These are phyloP conservation scores for Diaporthe batatas DNA, from an alignment of 2,329 filamentous ascomycete genomes.

Conservation along the genomic window DNA sequence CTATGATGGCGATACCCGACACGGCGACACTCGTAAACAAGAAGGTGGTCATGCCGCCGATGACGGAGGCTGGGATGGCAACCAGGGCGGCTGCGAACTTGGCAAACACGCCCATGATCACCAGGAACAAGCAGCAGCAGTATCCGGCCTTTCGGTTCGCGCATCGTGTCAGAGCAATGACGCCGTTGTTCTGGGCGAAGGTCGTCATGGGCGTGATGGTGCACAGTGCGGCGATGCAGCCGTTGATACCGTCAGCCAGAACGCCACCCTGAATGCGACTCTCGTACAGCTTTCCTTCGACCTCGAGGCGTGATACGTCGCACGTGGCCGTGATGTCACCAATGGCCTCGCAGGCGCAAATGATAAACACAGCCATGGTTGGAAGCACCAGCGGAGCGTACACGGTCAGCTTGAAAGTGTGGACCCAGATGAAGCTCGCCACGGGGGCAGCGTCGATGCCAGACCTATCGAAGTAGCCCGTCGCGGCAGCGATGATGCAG, in stretches of 20 bases:
- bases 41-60: slow-evolving; percentile 84
- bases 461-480: slow-evolving; percentile 82
- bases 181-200: slow-evolving; percentile 88
- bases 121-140: slow-evolving; percentile 80
- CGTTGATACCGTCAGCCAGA: slow-evolving; percentile 82
- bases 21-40: slow-evolving; percentile 83
- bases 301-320: slow-evolving; percentile 82
- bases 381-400: slow-evolving; percentile 82
- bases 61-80: slow-evolving; percentile 76
- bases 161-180: slow-evolving; percentile 85
- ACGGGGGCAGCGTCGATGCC: slow-evolving; percentile 79
- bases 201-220: slow-evolving; percentile 85
- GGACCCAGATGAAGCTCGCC: slow-evolving; percentile 82
- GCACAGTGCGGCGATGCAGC: slow-evolving; percentile 79
- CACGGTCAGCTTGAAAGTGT: slow-evolving; percentile 79
- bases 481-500: slow-evolving; percentile 83
- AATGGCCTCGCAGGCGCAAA: slow-evolving; percentile 83
- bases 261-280: slow-evolving; percentile 84
- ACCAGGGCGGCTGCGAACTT: slow-evolving; percentile 87
- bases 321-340: slow-evolving; percentile 86
- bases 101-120: slow-evolving; percentile 85
- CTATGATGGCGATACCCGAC: slow-evolving; percentile 82
- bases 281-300: slow-evolving; percentile 79
- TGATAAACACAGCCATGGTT: slow-evolving; percentile 76
- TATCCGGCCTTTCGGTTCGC: slow-evolving; percentile 86